phyloP scores from a whole-genome alignment of 345 rosid genomes.

The Eucalyptus grandis region DNA sequence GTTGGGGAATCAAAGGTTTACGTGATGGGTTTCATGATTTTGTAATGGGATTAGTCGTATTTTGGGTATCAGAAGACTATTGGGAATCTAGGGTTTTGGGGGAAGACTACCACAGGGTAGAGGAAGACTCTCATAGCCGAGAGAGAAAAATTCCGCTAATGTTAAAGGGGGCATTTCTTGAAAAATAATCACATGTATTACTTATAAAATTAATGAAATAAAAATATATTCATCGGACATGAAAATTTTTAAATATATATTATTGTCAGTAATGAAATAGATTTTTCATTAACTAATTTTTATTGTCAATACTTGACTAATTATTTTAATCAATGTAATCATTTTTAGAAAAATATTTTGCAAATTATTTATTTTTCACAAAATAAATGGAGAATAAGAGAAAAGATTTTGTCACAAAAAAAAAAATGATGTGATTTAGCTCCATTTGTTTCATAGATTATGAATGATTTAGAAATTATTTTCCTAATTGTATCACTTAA shows the following conservation, averaged over 20 bases:
- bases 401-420: neutral
- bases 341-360: fast-evolving
- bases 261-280: too few species aligned
- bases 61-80: too few species aligned
- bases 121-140: too few species aligned
- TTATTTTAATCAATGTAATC: fast-evolving
- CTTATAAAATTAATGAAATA: fast-evolving
- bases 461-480: fast-evolving
- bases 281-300: too few species aligned
- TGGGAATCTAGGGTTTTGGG: too few species aligned
- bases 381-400: fast-evolving
- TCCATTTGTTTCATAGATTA: fast-evolving
- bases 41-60: too few species aligned
- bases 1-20: too few species aligned
- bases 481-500: fast-evolving
- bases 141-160: too few species aligned
- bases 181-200: fast-evolving
- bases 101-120: too few species aligned
- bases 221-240: fast-evolving
- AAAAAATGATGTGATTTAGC: neutral
- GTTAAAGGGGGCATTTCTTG: too few species aligned
- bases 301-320: fast-evolving
- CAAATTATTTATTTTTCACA: fast-evolving
- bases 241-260: too few species aligned
- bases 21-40: too few species aligned